Conservation (phyloP, 768 basidiomycete species). For the Hirschioporus abietinus region DNA sequence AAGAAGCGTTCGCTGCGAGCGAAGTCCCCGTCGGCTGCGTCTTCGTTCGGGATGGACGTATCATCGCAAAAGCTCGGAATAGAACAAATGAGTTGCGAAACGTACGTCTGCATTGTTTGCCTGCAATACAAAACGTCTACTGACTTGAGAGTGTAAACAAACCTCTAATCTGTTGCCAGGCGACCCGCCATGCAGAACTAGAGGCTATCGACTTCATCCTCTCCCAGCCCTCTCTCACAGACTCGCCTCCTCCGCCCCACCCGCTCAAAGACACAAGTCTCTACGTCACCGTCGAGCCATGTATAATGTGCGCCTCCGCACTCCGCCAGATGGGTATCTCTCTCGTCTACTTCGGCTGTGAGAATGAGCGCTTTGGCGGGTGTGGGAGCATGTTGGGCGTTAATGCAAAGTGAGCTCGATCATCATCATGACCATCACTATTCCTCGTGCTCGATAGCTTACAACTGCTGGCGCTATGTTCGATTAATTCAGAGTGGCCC, state of each 20-base stretch:
- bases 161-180: slow-evolving; percentile 39
- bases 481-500: slow-evolving; percentile 43
- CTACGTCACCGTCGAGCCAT: slow-evolving; percentile 98
- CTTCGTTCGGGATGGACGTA: slow-evolving; percentile 71
- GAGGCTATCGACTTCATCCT: slow-evolving; percentile 93
- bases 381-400: slow-evolving; percentile 93
- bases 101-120: slow-evolving; percentile 37
- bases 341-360: slow-evolving; percentile 88
- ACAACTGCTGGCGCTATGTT: neutral
- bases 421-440: slow-evolving; percentile 3
- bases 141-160: neutral
- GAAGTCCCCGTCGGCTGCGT: slow-evolving; percentile 98
- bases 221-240: slow-evolving; percentile 49
- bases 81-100: slow-evolving; percentile 92
- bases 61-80: slow-evolving; percentile 87
- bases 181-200: slow-evolving; percentile 94
- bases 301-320: slow-evolving; percentile 98
- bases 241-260: slow-evolving; percentile 32
- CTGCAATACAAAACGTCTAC: neutral
- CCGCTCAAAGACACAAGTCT: slow-evolving; percentile 77
- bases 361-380: slow-evolving; percentile 94
- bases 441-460: neutral
- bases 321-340: slow-evolving; percentile 90
- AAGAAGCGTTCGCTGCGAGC: slow-evolving; percentile 75
- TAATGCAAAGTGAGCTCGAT: slow-evolving; percentile 54